Conservation (phyloP, 2,329 filamentous ascomycete genomes). For the Colletotrichum phormii region DNA sequence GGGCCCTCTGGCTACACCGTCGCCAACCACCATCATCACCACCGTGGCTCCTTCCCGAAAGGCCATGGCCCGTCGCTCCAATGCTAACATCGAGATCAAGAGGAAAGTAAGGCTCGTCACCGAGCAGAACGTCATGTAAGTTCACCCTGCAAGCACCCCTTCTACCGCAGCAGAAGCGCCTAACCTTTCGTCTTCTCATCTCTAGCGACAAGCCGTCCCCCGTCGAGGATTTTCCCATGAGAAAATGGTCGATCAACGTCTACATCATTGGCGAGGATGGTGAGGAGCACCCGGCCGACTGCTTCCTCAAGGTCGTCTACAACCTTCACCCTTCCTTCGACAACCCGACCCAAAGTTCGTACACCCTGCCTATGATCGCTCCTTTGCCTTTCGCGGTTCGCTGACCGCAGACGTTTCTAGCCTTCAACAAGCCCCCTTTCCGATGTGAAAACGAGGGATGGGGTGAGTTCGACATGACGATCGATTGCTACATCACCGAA, state of each 20-base stretch:
- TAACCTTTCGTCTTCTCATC: constrained; percentile 36
- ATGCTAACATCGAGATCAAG: constrained; percentile 62
- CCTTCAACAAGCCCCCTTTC: constrained; percentile 87
- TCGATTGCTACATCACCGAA: constrained; percentile 84
- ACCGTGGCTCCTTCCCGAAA: not conserved
- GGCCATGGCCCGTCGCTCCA: not conserved
- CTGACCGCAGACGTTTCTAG: constrained; percentile 54
- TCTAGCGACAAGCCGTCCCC: constrained; percentile 81
- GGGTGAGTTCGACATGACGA: constrained; percentile 97
- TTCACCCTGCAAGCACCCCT: constrained; percentile 19
- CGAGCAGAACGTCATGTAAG: constrained; percentile 87
- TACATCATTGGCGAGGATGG: constrained; percentile 87
- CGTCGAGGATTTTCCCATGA: constrained; percentile 90
- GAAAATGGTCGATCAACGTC: constrained; percentile 90
- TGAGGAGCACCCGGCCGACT: constrained; percentile 82
- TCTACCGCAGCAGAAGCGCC: constrained; percentile 4
- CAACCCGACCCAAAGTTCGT: constrained; percentile 85
- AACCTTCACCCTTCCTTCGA: constrained; percentile 94
- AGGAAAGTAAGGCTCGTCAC: constrained; percentile 93
- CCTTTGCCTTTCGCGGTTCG: not conserved
- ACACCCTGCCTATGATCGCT: constrained; percentile 6
- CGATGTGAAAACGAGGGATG: constrained; percentile 93
- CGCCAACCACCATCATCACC: not conserved
- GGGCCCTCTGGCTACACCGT: not conserved
- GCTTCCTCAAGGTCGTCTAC: constrained; percentile 94